Conservation (phyloP, 2,329 filamentous ascomycete species). For the Hypoxylon sp. region DNA sequence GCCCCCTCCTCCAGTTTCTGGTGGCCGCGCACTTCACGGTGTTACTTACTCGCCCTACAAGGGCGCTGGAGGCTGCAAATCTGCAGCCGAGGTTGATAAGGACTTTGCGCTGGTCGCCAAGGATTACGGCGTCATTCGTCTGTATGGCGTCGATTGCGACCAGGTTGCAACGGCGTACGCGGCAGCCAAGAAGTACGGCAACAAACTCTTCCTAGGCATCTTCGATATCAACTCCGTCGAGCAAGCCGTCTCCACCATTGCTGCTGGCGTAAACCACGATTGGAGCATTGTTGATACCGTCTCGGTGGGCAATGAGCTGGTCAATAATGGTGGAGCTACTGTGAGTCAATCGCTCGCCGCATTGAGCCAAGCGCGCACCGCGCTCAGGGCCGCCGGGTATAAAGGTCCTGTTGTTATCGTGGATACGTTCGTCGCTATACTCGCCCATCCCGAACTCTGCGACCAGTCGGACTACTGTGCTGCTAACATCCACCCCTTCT, state of each 20-base stretch:
- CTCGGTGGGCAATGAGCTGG: constrained; percentile 84
- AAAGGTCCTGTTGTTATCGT: constrained; percentile 82
- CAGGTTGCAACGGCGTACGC: constrained; percentile 75
- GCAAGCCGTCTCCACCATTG: constrained; percentile 72
- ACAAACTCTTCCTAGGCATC: constrained; percentile 82
- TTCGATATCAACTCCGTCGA: constrained; percentile 73
- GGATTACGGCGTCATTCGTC: constrained; percentile 75
- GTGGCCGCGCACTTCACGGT: constrained; percentile 55
- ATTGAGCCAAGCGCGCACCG: constrained; percentile 69
- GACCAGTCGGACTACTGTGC: constrained; percentile 82
- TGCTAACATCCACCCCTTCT: constrained; percentile 88
- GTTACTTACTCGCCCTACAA: constrained; percentile 67
- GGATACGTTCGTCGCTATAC: constrained; percentile 81
- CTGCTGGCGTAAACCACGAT: constrained; percentile 70
- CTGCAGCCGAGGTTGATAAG: constrained; percentile 70
- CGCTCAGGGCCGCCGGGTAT: constrained; percentile 75
- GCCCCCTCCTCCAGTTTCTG: constrained; percentile 38
- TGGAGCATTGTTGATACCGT: constrained; percentile 81
- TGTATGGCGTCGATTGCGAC: constrained; percentile 86
- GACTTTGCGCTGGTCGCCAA: constrained; percentile 72
- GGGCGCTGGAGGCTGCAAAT: constrained; percentile 75
- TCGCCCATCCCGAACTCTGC: constrained; percentile 78
- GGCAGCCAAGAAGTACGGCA: constrained; percentile 73
- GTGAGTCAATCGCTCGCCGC: constrained; percentile 70
- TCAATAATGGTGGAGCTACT: constrained; percentile 74